phyloP scores from a whole-genome alignment of 163 green algal genomes.

The Scenedesmus sp. region DNA sequence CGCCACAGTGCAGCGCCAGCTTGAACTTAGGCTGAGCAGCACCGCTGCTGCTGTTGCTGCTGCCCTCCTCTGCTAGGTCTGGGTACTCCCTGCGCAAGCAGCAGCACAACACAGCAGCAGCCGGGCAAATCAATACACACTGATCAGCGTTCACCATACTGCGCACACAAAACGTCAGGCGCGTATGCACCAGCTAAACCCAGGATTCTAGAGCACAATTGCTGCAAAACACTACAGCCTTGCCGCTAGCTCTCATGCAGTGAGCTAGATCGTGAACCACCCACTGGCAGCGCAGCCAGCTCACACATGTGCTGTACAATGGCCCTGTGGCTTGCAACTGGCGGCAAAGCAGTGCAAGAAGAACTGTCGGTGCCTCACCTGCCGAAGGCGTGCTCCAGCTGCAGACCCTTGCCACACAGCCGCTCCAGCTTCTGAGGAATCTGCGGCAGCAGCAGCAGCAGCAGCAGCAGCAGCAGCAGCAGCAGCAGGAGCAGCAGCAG shows the following conservation, averaged over 20 bases:
- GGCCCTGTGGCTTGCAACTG: too few relatives aligned
- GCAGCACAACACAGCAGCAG: neutral
- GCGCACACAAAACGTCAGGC: neutral
- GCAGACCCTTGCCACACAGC: conserved; percentile 47
- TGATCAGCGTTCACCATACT: too few relatives aligned
- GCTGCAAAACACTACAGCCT: too few relatives aligned
- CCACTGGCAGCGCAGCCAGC: too few relatives aligned
- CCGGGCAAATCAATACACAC: too few relatives aligned
- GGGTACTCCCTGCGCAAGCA: conserved; percentile 63
- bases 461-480: too few relatives aligned
- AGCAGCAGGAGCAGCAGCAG: neutral
- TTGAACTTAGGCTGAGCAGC: neutral
- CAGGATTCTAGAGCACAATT: neutral
- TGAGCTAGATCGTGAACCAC: too few relatives aligned
- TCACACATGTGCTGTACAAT: too few relatives aligned
- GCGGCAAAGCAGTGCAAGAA: neutral
- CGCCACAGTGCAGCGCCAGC: conserved; percentile 69
- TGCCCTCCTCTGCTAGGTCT: conserved; percentile 58
- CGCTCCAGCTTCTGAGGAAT: conserved; percentile 48
- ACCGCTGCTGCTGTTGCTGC: neutral
- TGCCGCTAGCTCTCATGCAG: too few relatives aligned
- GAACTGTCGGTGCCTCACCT: conserved; percentile 11
- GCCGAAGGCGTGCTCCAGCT: conserved; percentile 76
- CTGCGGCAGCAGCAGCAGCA: too few relatives aligned
- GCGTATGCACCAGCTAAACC: neutral